A percentile compares a stretch with the other conserved stretches of the same genome.
Evolutionary conservation across 176 grass and related monocot genomes (phyloP).

Genomic region (Paspalum vaginatum): DNA sequence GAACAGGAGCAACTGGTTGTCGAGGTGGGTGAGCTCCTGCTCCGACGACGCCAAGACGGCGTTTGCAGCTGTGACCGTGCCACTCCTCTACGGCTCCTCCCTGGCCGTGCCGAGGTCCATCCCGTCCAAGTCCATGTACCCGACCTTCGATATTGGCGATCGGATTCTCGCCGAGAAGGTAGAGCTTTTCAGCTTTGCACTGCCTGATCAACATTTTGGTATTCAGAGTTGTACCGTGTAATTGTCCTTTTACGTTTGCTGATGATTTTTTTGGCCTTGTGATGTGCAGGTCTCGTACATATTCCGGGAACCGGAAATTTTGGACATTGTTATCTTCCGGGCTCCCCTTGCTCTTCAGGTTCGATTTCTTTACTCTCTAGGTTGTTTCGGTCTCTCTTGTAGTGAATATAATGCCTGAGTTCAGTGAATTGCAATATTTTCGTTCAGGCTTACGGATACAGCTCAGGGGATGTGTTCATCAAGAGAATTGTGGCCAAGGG

Average conservation of each 20-base stretch:
- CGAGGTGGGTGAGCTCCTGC: slow-evolving; percentile 78
- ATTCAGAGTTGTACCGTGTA: too few species aligned
- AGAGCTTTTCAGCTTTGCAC: background rate
- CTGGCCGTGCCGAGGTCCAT: slow-evolving; percentile 91
- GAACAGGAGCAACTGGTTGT: slow-evolving; percentile 69
- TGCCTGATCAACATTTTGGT: background rate
- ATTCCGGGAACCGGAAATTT: slow-evolving; percentile 88
- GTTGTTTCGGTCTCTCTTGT: background rate
- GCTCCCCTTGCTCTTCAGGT: slow-evolving; percentile 73
- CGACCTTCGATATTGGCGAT: slow-evolving; percentile 94
- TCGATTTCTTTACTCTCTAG: slow-evolving; percentile 14
- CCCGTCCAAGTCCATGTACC: slow-evolving; percentile 95
- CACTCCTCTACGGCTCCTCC: slow-evolving; percentile 73
- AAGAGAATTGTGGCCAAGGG: slow-evolving; percentile 96
- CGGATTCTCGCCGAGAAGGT: slow-evolving; percentile 99
- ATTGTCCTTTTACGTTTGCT: background rate
- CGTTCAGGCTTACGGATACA: slow-evolving; percentile 75
- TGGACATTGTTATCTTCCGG: slow-evolving; percentile 93
- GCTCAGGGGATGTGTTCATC: slow-evolving; percentile 82
- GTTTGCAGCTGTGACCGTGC: slow-evolving; percentile 87
- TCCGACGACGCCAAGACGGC: slow-evolving; percentile 95
- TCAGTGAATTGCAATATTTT: background rate
- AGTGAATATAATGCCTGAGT: slow-evolving; percentile 29
- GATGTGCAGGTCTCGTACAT: slow-evolving; percentile 82
- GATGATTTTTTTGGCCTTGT: background rate